Evolutionary conservation across 176 grass and related monocot genomes (phyloP), one percentile per base, ranked within the genome.

Genomic region (Aegilops bicornis): DNA sequence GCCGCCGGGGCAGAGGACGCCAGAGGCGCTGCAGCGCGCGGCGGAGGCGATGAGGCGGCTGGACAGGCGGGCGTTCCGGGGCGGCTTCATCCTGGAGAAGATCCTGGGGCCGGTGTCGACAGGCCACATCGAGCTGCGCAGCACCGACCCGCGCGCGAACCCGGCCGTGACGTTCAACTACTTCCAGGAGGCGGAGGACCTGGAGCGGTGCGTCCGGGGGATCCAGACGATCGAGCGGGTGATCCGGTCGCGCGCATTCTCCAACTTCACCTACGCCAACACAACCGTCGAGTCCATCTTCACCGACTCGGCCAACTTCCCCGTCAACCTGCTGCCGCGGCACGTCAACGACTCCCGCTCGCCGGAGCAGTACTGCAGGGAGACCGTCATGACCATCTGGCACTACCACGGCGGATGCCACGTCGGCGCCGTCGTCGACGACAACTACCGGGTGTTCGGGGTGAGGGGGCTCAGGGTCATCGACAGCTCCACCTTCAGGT

Each of bases 81-180:
- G 93, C 2, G 96, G 96, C 9, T 88, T 96, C 88, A 96, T 98
- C 82, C 90, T 96, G 8, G 97, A 96, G 84, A 96, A 98, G 89
- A 86, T 96, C 66, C 71, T 85, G 13, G 90, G 92, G 0, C 94
- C 94, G 15, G 88, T 98, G 27, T 98, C 96, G 0, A 88, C 87
- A 0, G 96, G 96, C 1, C 84, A 82, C 76, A 86, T 98, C 69
- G 87, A 89, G 72, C 92, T 98, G 56, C 89, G 84, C 9, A 88
- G 60, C 79, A 66, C 40, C 35, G 88, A 96, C 88, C 88, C 94
- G 23, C 68, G 88, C 20, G 91, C 86, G 0, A 98, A 94, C 78
- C 96, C 96, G 67, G 84, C 90, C 3, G 90, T 96, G 32, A 95
- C 93, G 15, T 98, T 98, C 93, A 98, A 92, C 90, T 98, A 98